phyloP scores from a whole-genome alignment of 176 grass and related monocot species.

The Pontederia paniculata region DNA sequence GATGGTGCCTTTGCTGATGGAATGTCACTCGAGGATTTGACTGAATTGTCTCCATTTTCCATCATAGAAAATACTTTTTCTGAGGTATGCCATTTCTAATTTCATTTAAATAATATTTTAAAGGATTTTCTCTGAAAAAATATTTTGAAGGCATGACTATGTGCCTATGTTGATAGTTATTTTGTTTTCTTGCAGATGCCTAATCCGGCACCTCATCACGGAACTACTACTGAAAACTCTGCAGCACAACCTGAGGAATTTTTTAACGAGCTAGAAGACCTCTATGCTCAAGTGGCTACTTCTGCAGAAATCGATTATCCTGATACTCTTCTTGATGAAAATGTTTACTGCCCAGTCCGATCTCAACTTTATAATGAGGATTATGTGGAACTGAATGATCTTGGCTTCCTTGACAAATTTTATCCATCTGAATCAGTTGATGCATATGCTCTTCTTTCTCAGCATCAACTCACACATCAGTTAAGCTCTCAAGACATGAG shows the following conservation, averaged over 20 bases:
- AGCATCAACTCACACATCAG: background rate
- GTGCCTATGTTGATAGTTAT: slow-evolving; percentile 6
- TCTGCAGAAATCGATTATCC: slow-evolving; percentile 1
- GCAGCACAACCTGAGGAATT: slow-evolving; percentile 26
- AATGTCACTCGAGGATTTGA: slow-evolving; percentile 45
- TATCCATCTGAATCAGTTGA: background rate
- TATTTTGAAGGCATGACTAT: background rate
- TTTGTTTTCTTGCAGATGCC: slow-evolving; percentile 23
- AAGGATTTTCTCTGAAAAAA: background rate
- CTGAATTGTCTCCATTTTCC: slow-evolving; percentile 31
- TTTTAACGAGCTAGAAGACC: slow-evolving; percentile 26
- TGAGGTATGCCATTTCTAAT: background rate
- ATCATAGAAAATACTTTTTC: background rate
- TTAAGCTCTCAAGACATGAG: background rate
- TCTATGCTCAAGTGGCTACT: background rate
- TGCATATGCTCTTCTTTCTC: background rate
- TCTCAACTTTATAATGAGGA: slow-evolving; percentile 27
- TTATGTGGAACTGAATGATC: slow-evolving; percentile 47
- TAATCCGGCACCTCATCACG: slow-evolving; percentile 19
- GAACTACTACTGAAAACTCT: slow-evolving; percentile 18
- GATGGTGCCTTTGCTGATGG: slow-evolving; percentile 22
- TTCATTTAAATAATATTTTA: background rate
- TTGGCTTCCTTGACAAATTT: slow-evolving; percentile 14
- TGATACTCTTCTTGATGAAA: background rate
- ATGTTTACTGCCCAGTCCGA: background rate